A percentile compares a stretch with the other conserved stretches of the same genome.
These are phyloP conservation scores for Scutellaria baicalensis DNA, from an alignment of 257 asterid species.

Conservation along the genomic window DNA sequence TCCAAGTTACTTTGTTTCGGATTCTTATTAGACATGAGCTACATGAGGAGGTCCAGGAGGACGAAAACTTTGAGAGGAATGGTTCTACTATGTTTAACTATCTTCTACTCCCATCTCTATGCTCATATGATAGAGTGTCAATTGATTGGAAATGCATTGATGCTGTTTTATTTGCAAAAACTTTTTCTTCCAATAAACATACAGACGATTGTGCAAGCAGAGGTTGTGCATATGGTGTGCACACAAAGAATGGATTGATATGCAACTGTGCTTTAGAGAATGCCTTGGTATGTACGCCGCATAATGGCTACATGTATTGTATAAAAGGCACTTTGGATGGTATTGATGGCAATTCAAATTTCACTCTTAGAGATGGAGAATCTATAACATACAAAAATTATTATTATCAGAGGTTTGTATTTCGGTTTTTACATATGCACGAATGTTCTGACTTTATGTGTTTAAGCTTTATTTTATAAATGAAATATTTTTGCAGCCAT, in stretches of 20 bases:
- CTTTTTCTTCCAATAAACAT: conserved; percentile 11
- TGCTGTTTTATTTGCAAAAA: conserved; percentile 20
- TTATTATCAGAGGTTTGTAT: conserved; percentile 38
- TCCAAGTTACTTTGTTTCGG: conserved; percentile 48
- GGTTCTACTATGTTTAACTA: conserved; percentile 32
- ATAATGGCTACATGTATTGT: conserved; percentile 46
- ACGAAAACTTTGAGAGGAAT: conserved; percentile 4
- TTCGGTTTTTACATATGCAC: background rate
- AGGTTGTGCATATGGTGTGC: conserved; percentile 20
- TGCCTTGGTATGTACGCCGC: conserved; percentile 66
- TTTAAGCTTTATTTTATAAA: background rate
- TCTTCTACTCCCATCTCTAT: conserved; percentile 57
- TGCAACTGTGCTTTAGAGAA: conserved; percentile 55
- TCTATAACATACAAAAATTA: conserved; percentile 39
- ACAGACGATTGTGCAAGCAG: conserved; percentile 1
- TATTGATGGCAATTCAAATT: conserved; percentile 34
- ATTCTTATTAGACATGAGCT: conserved; percentile 42
- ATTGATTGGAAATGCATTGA: conserved; percentile 51
- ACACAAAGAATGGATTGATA: conserved; percentile 41
- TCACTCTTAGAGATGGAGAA: conserved; percentile 31
- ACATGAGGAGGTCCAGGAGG: conserved; percentile 24
- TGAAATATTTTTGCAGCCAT: conserved; percentile 37
- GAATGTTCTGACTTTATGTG: background rate
- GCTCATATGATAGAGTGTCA: background rate
- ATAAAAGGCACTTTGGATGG: conserved; percentile 32